Conservation (phyloP, 176 grass and related monocot genomes). For the Phragmites australis region DNA sequence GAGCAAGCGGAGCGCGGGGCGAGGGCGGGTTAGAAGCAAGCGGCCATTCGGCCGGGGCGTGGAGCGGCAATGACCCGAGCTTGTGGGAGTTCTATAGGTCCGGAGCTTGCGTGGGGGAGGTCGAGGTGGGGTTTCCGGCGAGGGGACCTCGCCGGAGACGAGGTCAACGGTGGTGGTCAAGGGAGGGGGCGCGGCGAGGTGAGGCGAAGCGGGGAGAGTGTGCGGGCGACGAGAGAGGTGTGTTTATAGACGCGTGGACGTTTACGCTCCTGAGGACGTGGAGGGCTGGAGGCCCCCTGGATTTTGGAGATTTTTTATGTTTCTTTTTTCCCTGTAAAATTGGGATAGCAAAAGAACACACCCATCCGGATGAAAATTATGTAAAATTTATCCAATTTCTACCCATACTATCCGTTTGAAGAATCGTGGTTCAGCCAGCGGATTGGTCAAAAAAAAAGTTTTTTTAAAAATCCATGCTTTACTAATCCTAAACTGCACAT, state of each 20-base stretch:
- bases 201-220: neutral
- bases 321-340: neutral
- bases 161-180: constrained; percentile 51
- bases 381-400: neutral
- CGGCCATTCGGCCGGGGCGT: neutral
- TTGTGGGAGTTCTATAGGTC: too few species aligned
- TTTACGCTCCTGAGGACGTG: constrained; percentile 18
- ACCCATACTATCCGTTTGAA: neutral
- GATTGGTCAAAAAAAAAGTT: too few species aligned
- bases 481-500: too few species aligned
- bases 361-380: neutral
- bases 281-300: neutral
- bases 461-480: too few species aligned
- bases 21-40: neutral
- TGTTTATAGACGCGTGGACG: constrained; percentile 42
- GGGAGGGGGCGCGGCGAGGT: constrained; percentile 21
- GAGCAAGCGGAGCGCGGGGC: neutral
- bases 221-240: neutral
- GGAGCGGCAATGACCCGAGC: neutral
- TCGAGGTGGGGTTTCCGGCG: constrained; percentile 20
- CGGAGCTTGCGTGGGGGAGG: neutral
- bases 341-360: neutral
- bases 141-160: constrained; percentile 41
- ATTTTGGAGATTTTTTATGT: constrained; percentile 19
- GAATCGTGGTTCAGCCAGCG: neutral